Conservation (phyloP, 495 filamentous ascomycete genomes). For the Penicillium herquei region DNA sequence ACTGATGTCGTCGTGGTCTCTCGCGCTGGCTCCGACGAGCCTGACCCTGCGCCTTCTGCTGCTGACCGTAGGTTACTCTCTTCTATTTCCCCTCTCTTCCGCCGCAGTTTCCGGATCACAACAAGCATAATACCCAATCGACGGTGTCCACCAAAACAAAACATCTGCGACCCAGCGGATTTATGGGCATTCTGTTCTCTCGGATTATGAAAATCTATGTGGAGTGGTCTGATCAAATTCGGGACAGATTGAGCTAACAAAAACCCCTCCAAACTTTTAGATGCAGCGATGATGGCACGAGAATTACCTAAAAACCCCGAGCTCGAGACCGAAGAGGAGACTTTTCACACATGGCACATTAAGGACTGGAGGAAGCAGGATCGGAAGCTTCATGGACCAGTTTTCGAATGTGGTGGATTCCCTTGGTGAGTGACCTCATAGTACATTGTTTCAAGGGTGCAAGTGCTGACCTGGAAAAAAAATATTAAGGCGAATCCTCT, state of each 20-base stretch:
- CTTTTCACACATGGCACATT: constrained; percentile 79
- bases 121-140: background rate
- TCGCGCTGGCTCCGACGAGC: constrained; percentile 58
- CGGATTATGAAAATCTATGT: background rate
- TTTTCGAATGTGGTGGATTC: constrained; percentile 80
- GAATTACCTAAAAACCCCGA: constrained; percentile 72
- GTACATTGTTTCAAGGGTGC: background rate
- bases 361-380: constrained; percentile 70
- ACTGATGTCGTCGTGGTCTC: constrained; percentile 84
- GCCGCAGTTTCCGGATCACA: constrained; percentile 1
- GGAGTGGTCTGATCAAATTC: background rate
- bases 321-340: constrained; percentile 69
- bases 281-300: constrained; percentile 77
- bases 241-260: constrained; percentile 18
- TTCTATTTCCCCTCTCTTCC: constrained; percentile 10
- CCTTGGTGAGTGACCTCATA: constrained; percentile 66
- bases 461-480: constrained; percentile 10
- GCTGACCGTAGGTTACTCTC: constrained; percentile 64
- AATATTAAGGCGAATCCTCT: constrained; percentile 74
- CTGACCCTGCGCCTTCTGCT: constrained; percentile 55
- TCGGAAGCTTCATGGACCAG: constrained; percentile 80
- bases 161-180: background rate
- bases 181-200: background rate
- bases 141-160: background rate
- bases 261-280: constrained; percentile 41